Evolutionary conservation across 2,329 filamentous ascomycete species (phyloP).

Genomic region (Lachnellula arida): DNA sequence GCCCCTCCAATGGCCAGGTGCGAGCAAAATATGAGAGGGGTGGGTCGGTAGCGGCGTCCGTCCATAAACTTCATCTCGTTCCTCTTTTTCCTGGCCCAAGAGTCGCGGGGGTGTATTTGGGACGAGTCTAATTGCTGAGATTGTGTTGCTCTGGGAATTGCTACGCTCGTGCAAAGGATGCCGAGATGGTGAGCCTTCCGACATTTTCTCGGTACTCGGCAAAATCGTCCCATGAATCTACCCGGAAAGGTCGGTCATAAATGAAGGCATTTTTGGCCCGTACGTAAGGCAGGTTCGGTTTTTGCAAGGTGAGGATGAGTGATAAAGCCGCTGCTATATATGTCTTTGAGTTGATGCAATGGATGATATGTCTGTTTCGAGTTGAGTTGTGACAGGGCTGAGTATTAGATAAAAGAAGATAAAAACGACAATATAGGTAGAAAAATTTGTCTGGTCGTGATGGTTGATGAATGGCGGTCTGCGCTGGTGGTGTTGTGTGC

Average conservation of each 20-base stretch:
- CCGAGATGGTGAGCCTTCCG: conserved; percentile 7
- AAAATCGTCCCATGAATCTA: neutral
- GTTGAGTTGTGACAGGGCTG: neutral
- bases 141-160: conserved; percentile 21
- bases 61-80: conserved; percentile 26
- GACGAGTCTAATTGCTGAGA: conserved; percentile 17
- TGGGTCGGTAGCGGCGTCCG: conserved; percentile 31
- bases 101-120: conserved; percentile 18
- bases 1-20: conserved; percentile 7
- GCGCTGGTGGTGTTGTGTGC: neutral
- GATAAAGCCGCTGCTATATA: neutral
- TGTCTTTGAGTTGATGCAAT: neutral
- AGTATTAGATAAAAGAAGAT: neutral
- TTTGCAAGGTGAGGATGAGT: neutral
- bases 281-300: neutral
- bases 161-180: conserved; percentile 24
- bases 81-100: conserved; percentile 5
- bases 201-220: conserved; percentile 7
- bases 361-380: neutral
- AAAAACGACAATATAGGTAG: neutral
- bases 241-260: neutral
- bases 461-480: neutral
- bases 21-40: conserved; percentile 29
- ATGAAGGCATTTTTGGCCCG: neutral
- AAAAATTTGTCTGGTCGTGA: neutral